Base-by-base conservation (phyloP, 2,329 filamentous ascomycete species). In the Paraconiothyrium sp. region DNA sequence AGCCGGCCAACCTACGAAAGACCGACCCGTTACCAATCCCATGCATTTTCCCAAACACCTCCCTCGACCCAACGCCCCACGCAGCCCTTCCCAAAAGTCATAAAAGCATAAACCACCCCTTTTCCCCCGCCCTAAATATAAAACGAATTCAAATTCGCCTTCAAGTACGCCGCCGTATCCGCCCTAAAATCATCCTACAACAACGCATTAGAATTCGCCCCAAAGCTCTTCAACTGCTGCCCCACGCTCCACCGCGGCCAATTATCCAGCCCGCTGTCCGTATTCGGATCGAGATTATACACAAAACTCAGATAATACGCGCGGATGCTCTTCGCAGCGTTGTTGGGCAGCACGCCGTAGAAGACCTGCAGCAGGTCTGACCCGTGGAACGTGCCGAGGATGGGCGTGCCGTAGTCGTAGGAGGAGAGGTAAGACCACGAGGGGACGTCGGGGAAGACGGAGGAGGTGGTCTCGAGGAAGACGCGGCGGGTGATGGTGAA, bases 341-440 rank as follows among this genome's bases (percentile, higher is more conserved):
- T 86, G 72, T 91, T 88, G 13, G 87, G 84, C 52, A 85, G 71
- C 13, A 90, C 76, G 0, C 89, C 89, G 60, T 86, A 89, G 65
- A 92, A 92, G 0, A 91, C 85, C 72, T 91, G 87, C 3, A 92
- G 67, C 1, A 94, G 68, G 67, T 94, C 92, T 1, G 85, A 87
- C 14, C 79, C 89, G 75, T 95, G 92, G 78, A 92, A 91, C 0
- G 91, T 94, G 20, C 92, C 92, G 0, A 94, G 76, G 51, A 94
- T 78, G 0, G 92, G 89, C 0, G 88, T 90, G 10, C 89, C 89
- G 72, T 89, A 88, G 80, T 90, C 78, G 78, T 94, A 94, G 0
- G 88, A 89, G 0, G 89, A 80, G 1, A 95, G 84, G 78, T 93
- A 95, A 0, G 89, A 92, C 91, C 91, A 95, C 1, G 83, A 80